phyloP scores from a whole-genome alignment of 768 basidiomycete species.

The Boletus rubescentipes region DNA sequence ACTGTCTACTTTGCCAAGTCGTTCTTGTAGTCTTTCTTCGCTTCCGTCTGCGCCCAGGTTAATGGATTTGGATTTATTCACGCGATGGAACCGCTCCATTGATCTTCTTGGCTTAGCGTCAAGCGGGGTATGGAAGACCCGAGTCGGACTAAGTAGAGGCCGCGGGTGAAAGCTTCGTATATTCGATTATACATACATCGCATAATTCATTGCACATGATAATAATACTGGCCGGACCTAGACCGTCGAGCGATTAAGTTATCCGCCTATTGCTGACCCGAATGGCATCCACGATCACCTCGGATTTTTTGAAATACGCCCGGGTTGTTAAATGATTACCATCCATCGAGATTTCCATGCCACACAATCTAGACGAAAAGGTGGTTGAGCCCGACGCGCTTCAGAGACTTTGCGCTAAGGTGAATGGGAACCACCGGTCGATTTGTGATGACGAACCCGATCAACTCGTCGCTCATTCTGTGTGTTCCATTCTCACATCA shows the following conservation, averaged over 20 bases:
- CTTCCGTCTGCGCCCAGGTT: constrained; percentile 16
- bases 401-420: neutral
- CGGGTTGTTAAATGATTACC: constrained; percentile 24
- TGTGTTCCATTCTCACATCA: constrained; percentile 17
- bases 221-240: constrained; percentile 13
- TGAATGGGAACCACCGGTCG: neutral
- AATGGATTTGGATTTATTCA: constrained; percentile 25
- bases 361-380: constrained; percentile 5
- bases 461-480: neutral
- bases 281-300: constrained; percentile 27
- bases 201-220: constrained; percentile 29
- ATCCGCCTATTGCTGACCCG: neutral
- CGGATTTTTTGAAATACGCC: constrained; percentile 16
- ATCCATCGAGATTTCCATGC: constrained; percentile 10
- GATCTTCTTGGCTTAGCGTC: constrained; percentile 6
- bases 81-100: constrained; percentile 18
- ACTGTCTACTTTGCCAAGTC: neutral
- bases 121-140: neutral
- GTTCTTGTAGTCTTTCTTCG: constrained; percentile 20
- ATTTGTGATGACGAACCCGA: neutral
- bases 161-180: constrained; percentile 14
- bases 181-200: constrained; percentile 25
- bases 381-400: neutral
- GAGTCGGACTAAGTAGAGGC: constrained; percentile 8
- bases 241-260: neutral